These are phyloP conservation scores for Boletus insuetus DNA, from an alignment of 768 basidiomycete genomes.

Conservation along the genomic window DNA sequence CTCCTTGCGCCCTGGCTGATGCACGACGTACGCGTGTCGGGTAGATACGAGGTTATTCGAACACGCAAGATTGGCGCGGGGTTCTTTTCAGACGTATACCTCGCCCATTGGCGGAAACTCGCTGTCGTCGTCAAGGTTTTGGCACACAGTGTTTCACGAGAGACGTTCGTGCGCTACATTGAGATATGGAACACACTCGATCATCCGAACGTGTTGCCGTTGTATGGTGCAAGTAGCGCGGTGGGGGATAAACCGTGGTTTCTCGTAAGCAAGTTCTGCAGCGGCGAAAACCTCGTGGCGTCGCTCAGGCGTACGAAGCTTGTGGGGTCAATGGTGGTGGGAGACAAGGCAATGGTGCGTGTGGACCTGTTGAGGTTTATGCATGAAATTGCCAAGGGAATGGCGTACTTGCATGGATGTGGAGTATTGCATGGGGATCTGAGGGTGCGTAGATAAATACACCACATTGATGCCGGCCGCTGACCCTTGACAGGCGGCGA, in stretches of 20 bases:
- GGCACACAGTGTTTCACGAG: slow-evolving; percentile 54
- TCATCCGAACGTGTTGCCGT: slow-evolving; percentile 68
- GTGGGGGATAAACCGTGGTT: slow-evolving; percentile 72
- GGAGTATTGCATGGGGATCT: slow-evolving; percentile 79
- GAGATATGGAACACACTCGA: slow-evolving; percentile 67
- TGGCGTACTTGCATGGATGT: slow-evolving; percentile 72
- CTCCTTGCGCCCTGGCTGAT: neutral
- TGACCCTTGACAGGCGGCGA: slow-evolving; percentile 50
- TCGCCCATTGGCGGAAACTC: slow-evolving; percentile 66
- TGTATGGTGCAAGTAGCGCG: slow-evolving; percentile 77
- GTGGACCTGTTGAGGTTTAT: slow-evolving; percentile 57
- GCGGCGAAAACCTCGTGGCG: slow-evolving; percentile 59
- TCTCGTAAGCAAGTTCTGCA: slow-evolving; percentile 72
- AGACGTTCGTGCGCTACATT: slow-evolving; percentile 68
- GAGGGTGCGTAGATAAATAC: slow-evolving; percentile 47
- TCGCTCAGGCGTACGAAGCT: slow-evolving; percentile 44
- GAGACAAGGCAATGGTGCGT: neutral
- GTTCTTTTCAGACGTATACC: slow-evolving; percentile 75
- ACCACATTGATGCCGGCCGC: neutral
- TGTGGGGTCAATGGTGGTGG: neutral
- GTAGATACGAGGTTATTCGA: slow-evolving; percentile 70
- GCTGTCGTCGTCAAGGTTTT: slow-evolving; percentile 75
- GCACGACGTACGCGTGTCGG: neutral
- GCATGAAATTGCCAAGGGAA: slow-evolving; percentile 73
- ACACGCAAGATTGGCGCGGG: slow-evolving; percentile 69